Percentiles rank a stretch among this genome's conserved stretches.
phyloP scores from a whole-genome alignment of 2,329 filamentous ascomycete genomes.

The Verticillium albo-atrum region DNA sequence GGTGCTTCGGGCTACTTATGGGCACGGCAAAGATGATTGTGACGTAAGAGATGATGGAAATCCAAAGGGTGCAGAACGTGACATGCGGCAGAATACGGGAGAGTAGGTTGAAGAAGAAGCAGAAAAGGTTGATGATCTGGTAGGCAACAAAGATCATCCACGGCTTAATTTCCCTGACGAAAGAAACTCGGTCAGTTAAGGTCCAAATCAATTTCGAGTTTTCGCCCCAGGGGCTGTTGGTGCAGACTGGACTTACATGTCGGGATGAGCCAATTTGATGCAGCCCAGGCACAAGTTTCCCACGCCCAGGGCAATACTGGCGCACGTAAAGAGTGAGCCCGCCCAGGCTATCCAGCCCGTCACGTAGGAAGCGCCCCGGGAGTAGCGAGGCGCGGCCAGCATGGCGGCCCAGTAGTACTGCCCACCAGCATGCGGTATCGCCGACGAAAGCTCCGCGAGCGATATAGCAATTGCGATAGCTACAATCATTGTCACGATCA shows the following conservation, averaged over 20 bases:
- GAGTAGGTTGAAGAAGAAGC: neutral
- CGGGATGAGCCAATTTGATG: neutral
- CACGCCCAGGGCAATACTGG: too few species aligned
- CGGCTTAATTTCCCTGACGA: neutral
- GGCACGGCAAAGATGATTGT: neutral
- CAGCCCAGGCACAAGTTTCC: too few species aligned
- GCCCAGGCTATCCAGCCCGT: neutral
- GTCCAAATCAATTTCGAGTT: too few species aligned
- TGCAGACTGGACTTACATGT: neutral
- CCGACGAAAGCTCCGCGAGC: constrained; percentile 21
- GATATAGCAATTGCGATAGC: neutral
- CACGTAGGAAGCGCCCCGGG: constrained; percentile 16
- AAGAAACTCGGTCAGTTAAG: too few species aligned
- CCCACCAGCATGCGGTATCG: constrained; percentile 22
- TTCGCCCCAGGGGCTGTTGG: neutral
- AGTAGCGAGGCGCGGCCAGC: constrained; percentile 12
- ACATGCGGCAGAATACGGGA: neutral
- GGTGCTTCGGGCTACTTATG: neutral
- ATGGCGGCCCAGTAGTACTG: constrained; percentile 21
- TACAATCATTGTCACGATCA: neutral
- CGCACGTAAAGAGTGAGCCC: too few species aligned
- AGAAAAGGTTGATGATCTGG: neutral
- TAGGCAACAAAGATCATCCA: neutral
- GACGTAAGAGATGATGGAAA: neutral
- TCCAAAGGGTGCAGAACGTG: neutral